Conservation (phyloP, 306 rosid species). For the Malus asiatica region DNA sequence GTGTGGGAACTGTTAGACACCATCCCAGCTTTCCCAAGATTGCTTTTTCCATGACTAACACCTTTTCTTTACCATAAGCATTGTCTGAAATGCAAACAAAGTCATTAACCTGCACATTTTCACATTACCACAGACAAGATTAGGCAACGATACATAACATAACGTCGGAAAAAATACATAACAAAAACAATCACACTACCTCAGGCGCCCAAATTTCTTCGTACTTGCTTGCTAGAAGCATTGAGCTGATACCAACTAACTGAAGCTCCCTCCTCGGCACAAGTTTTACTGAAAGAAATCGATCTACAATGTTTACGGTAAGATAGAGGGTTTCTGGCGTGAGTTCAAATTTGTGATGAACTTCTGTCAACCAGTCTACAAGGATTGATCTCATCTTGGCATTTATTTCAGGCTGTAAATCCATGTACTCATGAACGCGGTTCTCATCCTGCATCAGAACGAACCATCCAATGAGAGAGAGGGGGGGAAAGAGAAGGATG, state of each 20-base stretch:
- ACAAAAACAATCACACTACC: slow-evolving; percentile 26
- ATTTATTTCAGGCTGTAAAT: slow-evolving; percentile 61
- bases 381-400: slow-evolving; percentile 84
- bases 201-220: slow-evolving; percentile 97
- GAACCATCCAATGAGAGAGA: neutral
- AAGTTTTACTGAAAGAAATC: slow-evolving; percentile 54
- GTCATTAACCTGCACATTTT: slow-evolving; percentile 64
- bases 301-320: slow-evolving; percentile 58
- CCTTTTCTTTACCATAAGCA: slow-evolving; percentile 55
- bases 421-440: slow-evolving; percentile 52
- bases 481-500: neutral
- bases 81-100: slow-evolving; percentile 77
- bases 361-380: slow-evolving; percentile 85
- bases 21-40: slow-evolving; percentile 63
- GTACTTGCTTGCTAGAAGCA: slow-evolving; percentile 83
- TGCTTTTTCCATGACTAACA: slow-evolving; percentile 67
- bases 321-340: slow-evolving; percentile 76
- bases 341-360: slow-evolving; percentile 74
- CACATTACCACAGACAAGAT: neutral
- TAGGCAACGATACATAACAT: neutral
- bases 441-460: slow-evolving; percentile 39
- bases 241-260: slow-evolving; percentile 78
- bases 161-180: neutral
- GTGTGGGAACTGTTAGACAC: slow-evolving; percentile 80
- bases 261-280: slow-evolving; percentile 76